Evolutionary conservation across 768 basidiomycete species (phyloP), one percentile per base, ranked within the genome.

Genomic region (Serendipita vermifera): DNA sequence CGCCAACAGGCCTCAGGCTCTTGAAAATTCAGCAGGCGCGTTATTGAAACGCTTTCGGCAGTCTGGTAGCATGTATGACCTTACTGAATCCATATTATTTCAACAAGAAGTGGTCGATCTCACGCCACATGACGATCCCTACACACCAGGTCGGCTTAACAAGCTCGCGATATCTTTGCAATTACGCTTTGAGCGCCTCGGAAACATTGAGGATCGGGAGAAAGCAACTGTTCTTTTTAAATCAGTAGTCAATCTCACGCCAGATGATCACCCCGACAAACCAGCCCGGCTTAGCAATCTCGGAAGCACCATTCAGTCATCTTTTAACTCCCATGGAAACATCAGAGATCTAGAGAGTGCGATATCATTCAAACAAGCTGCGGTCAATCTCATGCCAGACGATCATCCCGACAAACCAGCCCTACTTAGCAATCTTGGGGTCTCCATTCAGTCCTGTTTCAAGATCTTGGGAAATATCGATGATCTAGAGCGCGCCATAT

Each of bases 401-500:
- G 38, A 31, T 11, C 35, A 58, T 58, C 58, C 57, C 5, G 13
- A 41, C 57, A 58, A 58, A 27, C 36, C 58, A 14, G 17, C 14
- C 4, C 46, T 24, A 15, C 20, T 58, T 9, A 22, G 5, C 20
- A 59, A 58, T 36, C 59, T 60, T 3, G 65, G 65, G 29, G 48
- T 22, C 22, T 1, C 53, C 11, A 38, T 38, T 4, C 17, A 24
- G 27, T 32, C 15, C 14, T 36, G 36, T 11, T 60, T 60, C 27
- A 54, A 60, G 3, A 32, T n/a, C n/a, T 24, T 55, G 13, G 51
- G 53, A 14, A 32, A 55, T 13, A 31, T 56, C 3, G 3, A n/a
- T n/a, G 59, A 60, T 29, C 55, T 60, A 24, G 59, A 59, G 22
- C 35, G 33, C 5, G 59, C 59, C 22, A 59, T 60, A 31, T 27